A percentile compares a stretch with the other conserved stretches of the same genome.
Evolutionary conservation across 805 yeast genomes (phyloP).

Genomic region (Candida ascalaphidarum): DNA sequence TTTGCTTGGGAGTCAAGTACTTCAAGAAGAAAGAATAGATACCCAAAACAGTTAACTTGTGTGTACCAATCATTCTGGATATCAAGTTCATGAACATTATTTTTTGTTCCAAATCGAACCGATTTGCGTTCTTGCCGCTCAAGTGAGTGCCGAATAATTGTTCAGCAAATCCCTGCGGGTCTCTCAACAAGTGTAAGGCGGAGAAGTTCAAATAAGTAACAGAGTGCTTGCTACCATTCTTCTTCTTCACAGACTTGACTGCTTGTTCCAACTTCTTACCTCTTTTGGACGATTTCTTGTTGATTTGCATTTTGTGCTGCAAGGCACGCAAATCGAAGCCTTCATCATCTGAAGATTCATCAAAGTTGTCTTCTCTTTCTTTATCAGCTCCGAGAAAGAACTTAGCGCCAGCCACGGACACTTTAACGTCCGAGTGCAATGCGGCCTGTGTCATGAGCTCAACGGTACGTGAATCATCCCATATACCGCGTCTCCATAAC

Average conservation of each 20-base stretch:
- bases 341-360: conserved; percentile 64
- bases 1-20: conserved; percentile 89
- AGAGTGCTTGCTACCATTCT: conserved; percentile 40
- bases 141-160: conserved; percentile 65
- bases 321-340: conserved; percentile 63
- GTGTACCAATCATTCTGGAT: conserved; percentile 88
- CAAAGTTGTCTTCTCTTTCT: conserved; percentile 79
- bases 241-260: conserved; percentile 56
- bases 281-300: conserved; percentile 74
- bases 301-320: conserved; percentile 74
- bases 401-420: conserved; percentile 80
- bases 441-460: conserved; percentile 97
- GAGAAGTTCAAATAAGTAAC: conserved; percentile 80
- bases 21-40: conserved; percentile 83
- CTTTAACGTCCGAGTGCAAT: conserved; percentile 76
- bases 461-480: conserved; percentile 97
- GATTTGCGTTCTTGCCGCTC: conserved; percentile 58
- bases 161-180: conserved; percentile 98
- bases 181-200: conserved; percentile 89
- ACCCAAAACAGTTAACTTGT: conserved; percentile 84
- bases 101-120: conserved; percentile 79
- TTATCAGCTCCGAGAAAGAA: conserved; percentile 94
- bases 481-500: conserved; percentile 93
- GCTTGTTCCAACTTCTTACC: conserved; percentile 76
- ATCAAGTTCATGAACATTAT: conserved; percentile 80